These are phyloP conservation scores for Coelastrella sp. DNA, from an alignment of 139 green algal genomes.

Conservation along the genomic window DNA sequence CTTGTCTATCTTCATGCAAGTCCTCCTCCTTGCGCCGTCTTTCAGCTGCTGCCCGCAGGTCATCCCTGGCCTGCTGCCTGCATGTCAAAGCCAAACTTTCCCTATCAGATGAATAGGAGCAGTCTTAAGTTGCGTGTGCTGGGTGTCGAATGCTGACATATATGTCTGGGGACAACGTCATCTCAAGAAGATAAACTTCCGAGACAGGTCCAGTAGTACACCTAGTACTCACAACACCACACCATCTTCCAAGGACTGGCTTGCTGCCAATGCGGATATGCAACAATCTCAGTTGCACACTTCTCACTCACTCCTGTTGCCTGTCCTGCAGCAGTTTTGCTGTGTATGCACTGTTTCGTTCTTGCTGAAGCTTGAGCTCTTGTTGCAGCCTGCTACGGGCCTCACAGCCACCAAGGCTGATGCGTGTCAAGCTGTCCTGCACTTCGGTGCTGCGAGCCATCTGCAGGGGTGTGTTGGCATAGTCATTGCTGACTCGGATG, in stretches of 20 bases:
- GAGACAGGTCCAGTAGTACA: no score
- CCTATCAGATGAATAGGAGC: no score
- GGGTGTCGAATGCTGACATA: no score
- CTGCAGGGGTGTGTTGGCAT: constrained; percentile 56
- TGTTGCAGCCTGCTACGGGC: constrained; percentile 1
- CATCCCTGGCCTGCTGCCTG: constrained; percentile 31
- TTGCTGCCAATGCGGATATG: no score
- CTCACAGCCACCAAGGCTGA: constrained; percentile 40
- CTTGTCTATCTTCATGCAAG: constrained; percentile 54
- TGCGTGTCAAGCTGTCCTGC: background rate
- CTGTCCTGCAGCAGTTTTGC: background rate
- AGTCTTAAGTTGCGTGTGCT: no score
- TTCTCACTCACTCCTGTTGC: constrained; percentile 47
- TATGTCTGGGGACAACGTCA: no score
- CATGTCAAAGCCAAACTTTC: no score
- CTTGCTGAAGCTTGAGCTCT: constrained; percentile 24
- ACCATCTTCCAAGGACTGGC: no score
- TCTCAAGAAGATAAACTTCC: no score
- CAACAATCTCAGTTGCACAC: no score
- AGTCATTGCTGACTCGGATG: constrained; percentile 58
- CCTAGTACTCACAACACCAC: background rate
- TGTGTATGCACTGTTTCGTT: background rate
- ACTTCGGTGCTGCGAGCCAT: constrained; percentile 6
- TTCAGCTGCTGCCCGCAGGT: constrained; percentile 44
- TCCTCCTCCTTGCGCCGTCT: constrained; percentile 58